Evolutionary conservation across 371 early-diverging fungal species (phyloP), one percentile per base, ranked within the genome.

Genomic region (Nematocida sp.): DNA sequence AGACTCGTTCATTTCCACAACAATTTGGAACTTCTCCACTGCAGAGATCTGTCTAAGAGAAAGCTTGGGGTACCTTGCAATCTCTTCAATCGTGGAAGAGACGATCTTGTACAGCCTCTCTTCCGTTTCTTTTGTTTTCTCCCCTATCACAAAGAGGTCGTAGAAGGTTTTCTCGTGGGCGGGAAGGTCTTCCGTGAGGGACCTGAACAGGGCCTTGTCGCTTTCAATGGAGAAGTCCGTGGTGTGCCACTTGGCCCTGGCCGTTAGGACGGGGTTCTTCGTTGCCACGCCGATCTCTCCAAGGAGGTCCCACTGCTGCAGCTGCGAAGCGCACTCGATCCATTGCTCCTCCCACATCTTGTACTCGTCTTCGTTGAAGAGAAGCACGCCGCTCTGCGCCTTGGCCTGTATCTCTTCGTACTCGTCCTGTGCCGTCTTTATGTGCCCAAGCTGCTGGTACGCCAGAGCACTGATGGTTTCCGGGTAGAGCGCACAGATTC

Each of bases 271-370:
- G 11, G 27, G 13, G 70, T 91, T 88, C 34, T 86, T 86, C 41
- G 94, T 94, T 56, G 90, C 88, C 78, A 91, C 89, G 2, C 92
- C 90, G 5, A 95, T 85, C 38, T 95, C 95, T 1, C 87, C 85
- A 53, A 95, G 83, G 54, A 95, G 87, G 70, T 99, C 97, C 99
- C 99, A 99, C 78, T 92, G 93, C 83, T 97, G 96, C 38, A 99
- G 82, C 55, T 89, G 87, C 77, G 92, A 86, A 0, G 95, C 89
- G 66, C 92, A 91, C 17, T 82, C 80, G 23, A 95, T 87, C 88
- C 99, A 99, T 76, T 91, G 91, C 52, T 93, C 89, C 82, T 96
- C 94, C 95, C 96, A 96, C 4, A 95, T 81, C 54, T 87, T 86
- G 77, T 92, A 95, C 79, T 98, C 99, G 0, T 91, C 86, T 80